A percentile compares a stretch with the other conserved stretches of the same genome.
Conservation (phyloP, 139 green algal species). For the Chara braunii region DNA sequence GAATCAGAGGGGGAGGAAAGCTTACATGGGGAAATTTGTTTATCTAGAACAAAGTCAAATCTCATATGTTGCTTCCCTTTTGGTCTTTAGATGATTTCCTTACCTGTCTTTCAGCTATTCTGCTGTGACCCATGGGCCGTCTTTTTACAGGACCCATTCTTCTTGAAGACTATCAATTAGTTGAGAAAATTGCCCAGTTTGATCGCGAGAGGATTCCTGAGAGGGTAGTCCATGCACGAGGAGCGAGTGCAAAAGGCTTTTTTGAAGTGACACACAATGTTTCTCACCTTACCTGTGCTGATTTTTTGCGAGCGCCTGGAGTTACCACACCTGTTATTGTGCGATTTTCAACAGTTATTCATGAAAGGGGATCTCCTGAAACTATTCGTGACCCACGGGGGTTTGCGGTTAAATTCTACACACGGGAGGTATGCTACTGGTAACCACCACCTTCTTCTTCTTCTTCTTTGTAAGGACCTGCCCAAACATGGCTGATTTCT, state of each 20-base stretch:
- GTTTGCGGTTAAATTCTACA: constrained; percentile 98
- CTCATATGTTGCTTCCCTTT: too few relatives aligned
- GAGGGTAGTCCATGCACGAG: constrained; percentile 85
- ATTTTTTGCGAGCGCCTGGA: constrained; percentile 83
- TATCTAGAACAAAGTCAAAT: too few relatives aligned
- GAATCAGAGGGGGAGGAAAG: too few relatives aligned
- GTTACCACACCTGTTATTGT: constrained; percentile 89
- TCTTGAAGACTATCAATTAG: constrained; percentile 84
- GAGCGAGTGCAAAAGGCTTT: constrained; percentile 88
- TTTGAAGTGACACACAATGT: constrained; percentile 97
- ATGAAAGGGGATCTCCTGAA: constrained; percentile 77
- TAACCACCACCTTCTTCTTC: constrained; percentile 48
- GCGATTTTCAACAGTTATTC: constrained; percentile 86
- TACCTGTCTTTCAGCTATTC: too few relatives aligned
- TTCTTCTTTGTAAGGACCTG: too few relatives aligned
- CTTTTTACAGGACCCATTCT: constrained; percentile 48
- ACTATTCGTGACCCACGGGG: constrained; percentile 84
- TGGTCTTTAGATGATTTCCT: too few relatives aligned
- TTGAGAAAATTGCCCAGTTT: constrained; percentile 94
- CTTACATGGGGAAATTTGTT: too few relatives aligned
- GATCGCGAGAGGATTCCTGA: constrained; percentile 92
- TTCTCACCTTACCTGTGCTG: constrained; percentile 83
- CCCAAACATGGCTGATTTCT: too few relatives aligned
- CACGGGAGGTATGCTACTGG: constrained; percentile 80
- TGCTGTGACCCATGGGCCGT: too few relatives aligned